phyloP scores from a whole-genome alignment of 73 alveolate genomes.

The Tetrahymena borealis region DNA sequence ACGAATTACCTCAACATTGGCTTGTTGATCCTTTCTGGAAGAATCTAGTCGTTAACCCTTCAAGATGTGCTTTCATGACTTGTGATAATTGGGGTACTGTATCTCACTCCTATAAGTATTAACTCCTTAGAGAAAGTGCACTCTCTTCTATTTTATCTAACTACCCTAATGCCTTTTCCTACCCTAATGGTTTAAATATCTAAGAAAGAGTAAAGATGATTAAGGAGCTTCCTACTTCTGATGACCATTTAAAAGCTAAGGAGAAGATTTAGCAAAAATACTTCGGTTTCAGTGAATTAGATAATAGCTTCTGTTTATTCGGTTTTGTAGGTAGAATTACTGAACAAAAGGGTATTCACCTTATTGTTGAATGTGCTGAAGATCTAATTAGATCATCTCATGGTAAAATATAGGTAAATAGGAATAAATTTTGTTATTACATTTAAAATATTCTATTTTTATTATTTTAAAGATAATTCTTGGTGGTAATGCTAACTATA shows the following conservation, averaged over 20 bases:
- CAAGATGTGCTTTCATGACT: conserved; percentile 90
- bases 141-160: conserved; percentile 58
- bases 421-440: background rate
- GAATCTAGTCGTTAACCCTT: conserved; percentile 84
- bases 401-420: conserved; percentile 58
- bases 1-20: conserved; percentile 84
- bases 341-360: conserved; percentile 94
- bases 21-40: conserved; percentile 92
- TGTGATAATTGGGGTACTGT: conserved; percentile 99
- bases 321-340: conserved; percentile 97
- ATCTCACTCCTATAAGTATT: conserved; percentile 86
- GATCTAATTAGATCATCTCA: conserved; percentile 63
- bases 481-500: conserved; percentile 91
- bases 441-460: background rate
- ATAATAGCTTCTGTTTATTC: conserved; percentile 71
- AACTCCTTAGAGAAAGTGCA: conserved; percentile 80
- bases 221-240: conserved; percentile 56
- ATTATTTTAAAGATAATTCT: conserved; percentile 51
- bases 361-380: conserved; percentile 92
- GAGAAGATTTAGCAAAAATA: conserved; percentile 79
- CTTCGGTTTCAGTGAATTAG: conserved; percentile 72
- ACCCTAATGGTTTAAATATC: conserved; percentile 94
- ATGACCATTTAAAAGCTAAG: conserved; percentile 85
- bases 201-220: conserved; percentile 74
- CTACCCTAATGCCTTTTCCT: conserved; percentile 85